phyloP scores from a whole-genome alignment of 106 monocot genomes.

The Apostasia ramifera region DNA sequence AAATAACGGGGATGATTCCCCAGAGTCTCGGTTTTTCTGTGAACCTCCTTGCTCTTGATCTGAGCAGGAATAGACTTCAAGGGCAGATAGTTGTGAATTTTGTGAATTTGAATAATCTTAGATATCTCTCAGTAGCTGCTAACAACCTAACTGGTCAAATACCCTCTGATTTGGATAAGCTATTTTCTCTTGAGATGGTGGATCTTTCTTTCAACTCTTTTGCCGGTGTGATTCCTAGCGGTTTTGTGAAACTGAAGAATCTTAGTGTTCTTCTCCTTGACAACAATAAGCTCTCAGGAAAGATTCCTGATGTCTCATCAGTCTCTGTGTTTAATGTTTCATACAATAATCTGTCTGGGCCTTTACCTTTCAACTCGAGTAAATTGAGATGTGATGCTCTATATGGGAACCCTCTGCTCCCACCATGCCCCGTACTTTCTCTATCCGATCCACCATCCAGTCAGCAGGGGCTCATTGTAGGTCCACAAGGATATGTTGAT shows the following conservation, averaged over 20 bases:
- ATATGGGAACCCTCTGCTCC: slow-evolving; percentile 63
- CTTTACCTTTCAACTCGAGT: slow-evolving; percentile 44
- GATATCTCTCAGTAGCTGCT: slow-evolving; percentile 45
- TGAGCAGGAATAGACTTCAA: slow-evolving; percentile 58
- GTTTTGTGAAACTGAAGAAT: slow-evolving; percentile 48
- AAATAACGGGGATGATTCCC: slow-evolving; percentile 49
- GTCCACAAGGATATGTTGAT: slow-evolving; percentile 23
- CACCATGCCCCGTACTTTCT: slow-evolving; percentile 38
- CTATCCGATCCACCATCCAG: slow-evolving; percentile 40
- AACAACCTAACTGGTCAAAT: slow-evolving; percentile 69
- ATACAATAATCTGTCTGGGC: slow-evolving; percentile 86
- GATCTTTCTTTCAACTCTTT: slow-evolving; percentile 83
- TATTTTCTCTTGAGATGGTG: slow-evolving; percentile 42
- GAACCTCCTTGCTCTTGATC: slow-evolving; percentile 45
- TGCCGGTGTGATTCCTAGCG: slow-evolving; percentile 60
- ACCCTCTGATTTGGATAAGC: slow-evolving; percentile 42
- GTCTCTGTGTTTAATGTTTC: slow-evolving; percentile 72
- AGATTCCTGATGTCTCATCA: slow-evolving; percentile 49
- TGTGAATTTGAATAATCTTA: slow-evolving; percentile 30
- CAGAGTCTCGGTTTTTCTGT: slow-evolving; percentile 42
- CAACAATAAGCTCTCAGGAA: slow-evolving; percentile 72
- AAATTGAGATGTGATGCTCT: slow-evolving; percentile 44
- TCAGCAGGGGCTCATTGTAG: slow-evolving; percentile 18
- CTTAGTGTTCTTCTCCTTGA: slow-evolving; percentile 73
- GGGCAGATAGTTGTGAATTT: slow-evolving; percentile 55